Evolutionary conservation across 2,329 filamentous ascomycete genomes (phyloP).

Genomic region (Cadophora malorum): DNA sequence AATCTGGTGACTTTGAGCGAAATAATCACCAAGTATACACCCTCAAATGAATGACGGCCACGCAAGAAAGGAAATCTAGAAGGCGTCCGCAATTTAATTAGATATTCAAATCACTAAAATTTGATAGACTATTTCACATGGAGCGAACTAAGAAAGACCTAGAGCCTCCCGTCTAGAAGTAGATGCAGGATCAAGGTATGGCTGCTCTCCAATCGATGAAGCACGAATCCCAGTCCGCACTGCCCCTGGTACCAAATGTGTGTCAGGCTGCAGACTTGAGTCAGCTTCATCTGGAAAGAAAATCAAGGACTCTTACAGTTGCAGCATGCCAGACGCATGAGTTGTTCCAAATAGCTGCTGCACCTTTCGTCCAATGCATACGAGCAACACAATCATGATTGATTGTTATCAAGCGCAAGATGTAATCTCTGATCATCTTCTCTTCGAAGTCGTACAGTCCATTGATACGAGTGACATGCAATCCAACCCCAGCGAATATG

Average conservation of each 20-base stretch:
- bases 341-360: constrained; percentile 61
- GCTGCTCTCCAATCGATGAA: constrained; percentile 57
- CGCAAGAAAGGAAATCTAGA: no score
- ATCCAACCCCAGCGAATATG: constrained; percentile 57
- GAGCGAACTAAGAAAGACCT: neutral
- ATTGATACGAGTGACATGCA: constrained; percentile 57
- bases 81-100: neutral
- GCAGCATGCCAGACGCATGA: constrained; percentile 58
- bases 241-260: constrained; percentile 54
- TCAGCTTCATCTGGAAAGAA: neutral
- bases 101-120: neutral
- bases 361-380: constrained; percentile 45
- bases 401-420: constrained; percentile 55
- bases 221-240: constrained; percentile 53
- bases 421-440: constrained; percentile 55
- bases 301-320: constrained; percentile 45
- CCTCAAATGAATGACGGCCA: no score
- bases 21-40: no score
- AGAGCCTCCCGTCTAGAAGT: constrained; percentile 32
- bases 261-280: constrained; percentile 50
- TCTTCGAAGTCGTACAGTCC: constrained; percentile 56
- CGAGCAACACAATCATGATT: constrained; percentile 61
- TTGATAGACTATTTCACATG: no score
- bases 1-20: no score
- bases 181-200: constrained; percentile 55